Evolutionary conservation across 371 early-diverging fungal genomes (phyloP), one percentile per base, ranked within the genome.

Genomic region (Mortierella sp.): DNA sequence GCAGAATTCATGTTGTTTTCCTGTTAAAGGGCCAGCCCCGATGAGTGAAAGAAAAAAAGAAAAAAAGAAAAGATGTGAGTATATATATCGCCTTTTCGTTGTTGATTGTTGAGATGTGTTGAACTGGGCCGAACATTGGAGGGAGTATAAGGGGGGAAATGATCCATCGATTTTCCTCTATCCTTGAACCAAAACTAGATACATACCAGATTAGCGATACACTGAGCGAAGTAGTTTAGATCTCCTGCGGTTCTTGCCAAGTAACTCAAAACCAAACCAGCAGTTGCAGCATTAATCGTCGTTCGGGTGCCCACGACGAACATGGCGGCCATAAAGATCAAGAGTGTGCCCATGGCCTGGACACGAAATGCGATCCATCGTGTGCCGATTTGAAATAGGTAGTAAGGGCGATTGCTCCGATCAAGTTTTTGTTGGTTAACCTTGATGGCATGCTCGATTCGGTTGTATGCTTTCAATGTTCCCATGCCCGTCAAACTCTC

Each of bases 141-240:
- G n/a, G n/a, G n/a, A n/a, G n/a, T n/a, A n/a, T n/a, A n/a, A n/a
- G n/a, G n/a, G n/a, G n/a, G n/a, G n/a, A n/a, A n/a, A n/a, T n/a
- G n/a, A n/a, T n/a, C n/a, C n/a, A n/a, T n/a, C n/a, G n/a, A n/a
- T n/a, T n/a, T n/a, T n/a, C n/a, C n/a, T n/a, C n/a, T n/a, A n/a
- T n/a, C n/a, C n/a, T n/a, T n/a, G n/a, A n/a, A n/a, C n/a, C n/a
- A n/a, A n/a, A n/a, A n/a, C n/a, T n/a, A n/a, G n/a, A n/a, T 34
- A 2, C 37, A 2, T 34, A 34, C 37, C 37, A 69, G n/a, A 6
- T 34, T 31, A 1, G 64, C 61, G 17, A 56, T 56, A 43, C 62
- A 70, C 24, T 65, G 87, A 21, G 95, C 88, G 54, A 88, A 84
- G 94, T 95, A 95, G 64, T 90, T 93, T 48, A 97, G 70, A 12